phyloP scores from a whole-genome alignment of 805 yeast genomes.

The Candida chauliodis region DNA sequence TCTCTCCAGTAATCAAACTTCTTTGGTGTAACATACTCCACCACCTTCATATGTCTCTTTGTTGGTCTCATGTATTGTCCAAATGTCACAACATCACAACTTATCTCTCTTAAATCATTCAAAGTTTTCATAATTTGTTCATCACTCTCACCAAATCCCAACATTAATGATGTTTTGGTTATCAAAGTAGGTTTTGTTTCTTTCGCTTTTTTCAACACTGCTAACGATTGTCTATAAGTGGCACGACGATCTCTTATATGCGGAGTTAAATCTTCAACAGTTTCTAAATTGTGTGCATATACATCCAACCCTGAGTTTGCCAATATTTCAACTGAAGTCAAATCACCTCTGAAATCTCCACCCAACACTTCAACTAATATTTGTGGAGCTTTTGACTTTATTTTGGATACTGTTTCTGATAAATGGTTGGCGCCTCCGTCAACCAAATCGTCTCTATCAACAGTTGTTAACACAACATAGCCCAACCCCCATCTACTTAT shows the following conservation, averaged over 20 bases:
- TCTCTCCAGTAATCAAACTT: constrained; percentile 93
- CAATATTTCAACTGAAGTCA: constrained; percentile 71
- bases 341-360: constrained; percentile 94
- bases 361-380: constrained; percentile 89
- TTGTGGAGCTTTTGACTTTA: constrained; percentile 85
- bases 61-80: constrained; percentile 99
- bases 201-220: constrained; percentile 80
- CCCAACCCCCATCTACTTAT: constrained; percentile 98
- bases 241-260: constrained; percentile 96
- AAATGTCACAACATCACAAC: constrained; percentile 93
- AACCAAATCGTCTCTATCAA: constrained; percentile 88
- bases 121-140: constrained; percentile 79
- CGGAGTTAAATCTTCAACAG: constrained; percentile 93
- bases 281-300: constrained; percentile 94
- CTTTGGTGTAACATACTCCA: constrained; percentile 89
- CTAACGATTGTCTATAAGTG: constrained; percentile 81
- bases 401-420: constrained; percentile 78
- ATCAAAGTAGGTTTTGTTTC: constrained; percentile 66
- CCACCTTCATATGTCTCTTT: constrained; percentile 97
- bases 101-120: constrained; percentile 66
- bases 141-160: constrained; percentile 95
- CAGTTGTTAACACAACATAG: constrained; percentile 94
- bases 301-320: constrained; percentile 91
- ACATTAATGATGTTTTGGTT: constrained; percentile 93
- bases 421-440: constrained; percentile 95